Evolutionary conservation across 208 protist genomes (phyloP).

Genomic region (Strigomonas galati): DNA sequence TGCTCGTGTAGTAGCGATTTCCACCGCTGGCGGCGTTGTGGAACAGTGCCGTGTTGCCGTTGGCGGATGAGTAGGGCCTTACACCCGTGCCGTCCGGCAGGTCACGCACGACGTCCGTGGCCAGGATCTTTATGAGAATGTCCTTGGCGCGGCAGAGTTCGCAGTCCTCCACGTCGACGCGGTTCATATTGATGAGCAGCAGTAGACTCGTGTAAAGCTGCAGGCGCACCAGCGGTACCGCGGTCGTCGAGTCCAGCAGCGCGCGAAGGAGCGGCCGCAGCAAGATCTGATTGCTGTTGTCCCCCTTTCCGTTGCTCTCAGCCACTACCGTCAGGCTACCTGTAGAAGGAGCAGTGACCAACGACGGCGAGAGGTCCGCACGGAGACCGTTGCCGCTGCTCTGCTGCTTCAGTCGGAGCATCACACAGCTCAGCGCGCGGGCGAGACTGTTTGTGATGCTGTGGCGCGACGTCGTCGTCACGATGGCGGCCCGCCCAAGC

Average conservation of each 20-base stretch:
- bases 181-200: slow-evolving; percentile 50
- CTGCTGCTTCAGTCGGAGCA: background rate
- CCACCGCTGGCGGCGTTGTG: background rate
- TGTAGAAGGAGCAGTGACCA: too few species aligned
- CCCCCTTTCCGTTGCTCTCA: background rate
- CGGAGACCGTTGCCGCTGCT: too few species aligned
- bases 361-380: too few species aligned
- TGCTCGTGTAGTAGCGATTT: background rate
- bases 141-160: slow-evolving; percentile 55
- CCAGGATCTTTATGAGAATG: slow-evolving; percentile 54
- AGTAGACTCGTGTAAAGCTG: slow-evolving; percentile 61
- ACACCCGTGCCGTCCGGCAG: background rate
- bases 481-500: background rate
- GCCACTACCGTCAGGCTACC: background rate
- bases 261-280: slow-evolving; percentile 53
- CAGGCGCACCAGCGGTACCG: slow-evolving; percentile 35
- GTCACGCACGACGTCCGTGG: slow-evolving; percentile 36
- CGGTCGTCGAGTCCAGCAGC: slow-evolving; percentile 50
- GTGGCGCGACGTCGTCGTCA: background rate
- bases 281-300: slow-evolving; percentile 18
- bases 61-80: background rate
- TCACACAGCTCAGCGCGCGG: background rate
- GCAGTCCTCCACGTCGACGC: slow-evolving; percentile 59
- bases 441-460: background rate
- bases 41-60: background rate